Evolutionary conservation across 805 yeast genomes (phyloP).

Genomic region (Saturnispora serradocipensis): DNA sequence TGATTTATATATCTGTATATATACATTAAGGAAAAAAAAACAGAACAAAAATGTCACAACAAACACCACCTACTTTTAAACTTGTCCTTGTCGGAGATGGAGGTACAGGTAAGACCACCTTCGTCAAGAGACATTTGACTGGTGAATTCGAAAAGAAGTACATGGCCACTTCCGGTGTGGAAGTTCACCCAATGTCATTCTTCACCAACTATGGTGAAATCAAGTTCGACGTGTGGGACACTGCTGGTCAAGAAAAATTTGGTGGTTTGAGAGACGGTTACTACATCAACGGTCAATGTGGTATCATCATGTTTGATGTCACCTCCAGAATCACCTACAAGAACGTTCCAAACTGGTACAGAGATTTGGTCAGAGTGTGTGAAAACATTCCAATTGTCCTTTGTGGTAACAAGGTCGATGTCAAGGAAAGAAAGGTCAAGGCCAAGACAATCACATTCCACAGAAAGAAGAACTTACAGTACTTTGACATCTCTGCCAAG

Average conservation of each 20-base stretch:
- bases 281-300: conserved; percentile 99
- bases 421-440: conserved; percentile 98
- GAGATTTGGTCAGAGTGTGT: conserved; percentile 98
- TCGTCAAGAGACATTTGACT: conserved; percentile 98
- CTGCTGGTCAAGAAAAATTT: conserved; percentile 99
- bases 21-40: neutral
- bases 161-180: conserved; percentile 99
- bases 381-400: conserved; percentile 98
- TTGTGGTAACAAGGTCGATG: conserved; percentile 99
- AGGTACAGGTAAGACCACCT: conserved; percentile 99
- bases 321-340: conserved; percentile 99
- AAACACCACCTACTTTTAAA: conserved; percentile 92
- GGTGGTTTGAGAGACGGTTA: conserved; percentile 99
- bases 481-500: conserved; percentile 99
- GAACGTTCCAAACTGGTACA: conserved; percentile 99
- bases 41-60: conserved; percentile 38
- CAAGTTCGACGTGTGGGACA: conserved; percentile 99
- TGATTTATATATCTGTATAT: neutral
- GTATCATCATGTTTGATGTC: conserved; percentile 99
- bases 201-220: conserved; percentile 98
- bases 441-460: conserved; percentile 99
- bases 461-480: conserved; percentile 99
- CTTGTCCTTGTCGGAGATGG: conserved; percentile 99
- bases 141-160: conserved; percentile 99
- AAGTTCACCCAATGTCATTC: conserved; percentile 97